Conservation (phyloP, 306 rosid genomes). For the Betula pendula region DNA sequence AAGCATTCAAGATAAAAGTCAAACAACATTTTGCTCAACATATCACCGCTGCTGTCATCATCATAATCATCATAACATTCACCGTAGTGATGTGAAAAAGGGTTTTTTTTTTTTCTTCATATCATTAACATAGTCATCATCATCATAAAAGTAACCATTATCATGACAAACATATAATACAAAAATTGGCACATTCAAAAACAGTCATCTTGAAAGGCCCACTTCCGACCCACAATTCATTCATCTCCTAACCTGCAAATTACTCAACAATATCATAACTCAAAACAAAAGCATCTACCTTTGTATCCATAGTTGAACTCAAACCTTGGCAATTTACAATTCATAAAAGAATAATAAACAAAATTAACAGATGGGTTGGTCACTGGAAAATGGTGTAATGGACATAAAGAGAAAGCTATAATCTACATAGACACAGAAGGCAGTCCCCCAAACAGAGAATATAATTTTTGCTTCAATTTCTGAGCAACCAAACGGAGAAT, state of each 20-base stretch:
- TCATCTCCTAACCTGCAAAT: constrained; percentile 2
- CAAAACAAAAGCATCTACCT: neutral
- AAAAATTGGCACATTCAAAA: no score
- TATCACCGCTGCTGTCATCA: neutral
- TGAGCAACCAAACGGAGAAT: constrained; percentile 6
- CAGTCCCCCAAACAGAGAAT: no score
- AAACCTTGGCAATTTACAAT: neutral
- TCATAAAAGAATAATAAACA: neutral
- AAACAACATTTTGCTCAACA: neutral
- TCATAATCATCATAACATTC: neutral
- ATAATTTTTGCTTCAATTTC: constrained; percentile 5
- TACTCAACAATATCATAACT: neutral
- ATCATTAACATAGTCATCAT: neutral
- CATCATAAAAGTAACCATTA: neutral
- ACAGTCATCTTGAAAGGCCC: neutral
- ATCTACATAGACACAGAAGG: no score
- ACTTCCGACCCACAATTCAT: neutral
- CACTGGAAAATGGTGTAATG: neutral
- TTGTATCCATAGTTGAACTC: neutral
- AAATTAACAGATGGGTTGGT: neutral
- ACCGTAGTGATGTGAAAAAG: neutral
- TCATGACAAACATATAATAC: neutral
- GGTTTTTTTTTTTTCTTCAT: neutral
- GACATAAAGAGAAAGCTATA: no score
- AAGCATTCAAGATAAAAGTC: neutral